A percentile compares a stretch with the other conserved stretches of the same genome.
These are phyloP conservation scores for Avicennia marina DNA, from an alignment of 257 asterid species.

Conservation along the genomic window DNA sequence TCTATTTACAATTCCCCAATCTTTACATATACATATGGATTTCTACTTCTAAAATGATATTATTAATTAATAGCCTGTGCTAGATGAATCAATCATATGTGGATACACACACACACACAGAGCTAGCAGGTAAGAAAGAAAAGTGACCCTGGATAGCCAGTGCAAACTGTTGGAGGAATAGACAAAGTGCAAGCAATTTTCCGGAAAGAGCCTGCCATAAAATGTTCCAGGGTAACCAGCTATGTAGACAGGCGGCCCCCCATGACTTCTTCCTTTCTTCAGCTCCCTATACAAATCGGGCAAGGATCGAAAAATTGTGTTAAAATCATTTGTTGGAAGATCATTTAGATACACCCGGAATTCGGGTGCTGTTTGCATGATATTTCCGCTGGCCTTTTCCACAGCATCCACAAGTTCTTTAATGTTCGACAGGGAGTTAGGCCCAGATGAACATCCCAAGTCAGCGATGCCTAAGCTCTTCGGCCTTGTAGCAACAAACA, in stretches of 20 bases:
- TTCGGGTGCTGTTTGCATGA: slow-evolving; percentile 40
- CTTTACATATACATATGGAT: too few relatives aligned
- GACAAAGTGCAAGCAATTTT: slow-evolving; percentile 55
- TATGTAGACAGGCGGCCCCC: slow-evolving; percentile 37
- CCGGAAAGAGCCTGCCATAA: slow-evolving; percentile 84
- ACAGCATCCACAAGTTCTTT: slow-evolving; percentile 45
- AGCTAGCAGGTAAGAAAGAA: too few relatives aligned
- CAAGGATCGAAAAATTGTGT: slow-evolving; percentile 66
- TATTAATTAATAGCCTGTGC: too few relatives aligned
- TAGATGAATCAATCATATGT: too few relatives aligned
- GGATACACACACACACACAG: too few relatives aligned
- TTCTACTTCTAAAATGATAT: too few relatives aligned
- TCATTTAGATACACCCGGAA: slow-evolving; percentile 68
- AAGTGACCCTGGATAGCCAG: slow-evolving; percentile 79
- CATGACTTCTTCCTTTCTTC: slow-evolving; percentile 22
- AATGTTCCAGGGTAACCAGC: slow-evolving; percentile 88
- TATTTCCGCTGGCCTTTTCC: slow-evolving; percentile 21
- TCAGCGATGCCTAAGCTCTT: slow-evolving; percentile 84
- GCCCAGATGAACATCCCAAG: slow-evolving; percentile 92
- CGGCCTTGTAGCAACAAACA: slow-evolving; percentile 36
- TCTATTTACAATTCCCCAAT: too few relatives aligned
- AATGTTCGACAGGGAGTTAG: slow-evolving; percentile 61
- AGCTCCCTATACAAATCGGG: slow-evolving; percentile 57
- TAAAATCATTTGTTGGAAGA: slow-evolving; percentile 83
- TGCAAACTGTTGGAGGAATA: slow-evolving; percentile 86